These are phyloP conservation scores for Jimgerdemannia flammicorona DNA, from an alignment of 192 early-diverging fungal genomes.

Conservation along the genomic window DNA sequence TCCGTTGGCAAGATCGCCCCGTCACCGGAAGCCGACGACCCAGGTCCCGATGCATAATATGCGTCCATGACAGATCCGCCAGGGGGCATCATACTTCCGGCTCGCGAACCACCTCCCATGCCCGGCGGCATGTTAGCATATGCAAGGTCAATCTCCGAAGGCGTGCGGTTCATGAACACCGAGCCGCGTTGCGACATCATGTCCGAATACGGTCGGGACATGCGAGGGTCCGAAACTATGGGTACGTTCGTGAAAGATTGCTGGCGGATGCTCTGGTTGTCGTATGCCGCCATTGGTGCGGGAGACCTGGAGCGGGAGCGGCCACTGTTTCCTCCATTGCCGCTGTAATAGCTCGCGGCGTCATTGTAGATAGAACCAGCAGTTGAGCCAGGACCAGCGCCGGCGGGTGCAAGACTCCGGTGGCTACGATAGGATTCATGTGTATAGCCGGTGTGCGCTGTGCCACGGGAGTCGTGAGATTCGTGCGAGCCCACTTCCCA, in stretches of 20 bases:
- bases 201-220: slow-evolving; percentile 14
- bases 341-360: slow-evolving; percentile 6
- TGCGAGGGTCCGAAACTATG: slow-evolving; percentile 4
- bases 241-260: background rate
- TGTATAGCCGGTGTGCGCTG: slow-evolving; percentile 37
- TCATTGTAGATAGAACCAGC: slow-evolving; percentile 41
- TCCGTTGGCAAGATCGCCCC: slow-evolving; percentile 55
- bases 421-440: slow-evolving; percentile 37
- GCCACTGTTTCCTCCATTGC: background rate
- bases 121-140: background rate
- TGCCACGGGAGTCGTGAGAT: slow-evolving; percentile 46
- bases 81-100: background rate
- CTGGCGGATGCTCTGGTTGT: background rate
- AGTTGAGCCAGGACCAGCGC: slow-evolving; percentile 18
- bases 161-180: slow-evolving; percentile 1
- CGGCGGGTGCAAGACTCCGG: slow-evolving; percentile 1
- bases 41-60: background rate
- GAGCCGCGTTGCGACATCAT: slow-evolving; percentile 16
- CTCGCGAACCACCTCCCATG: background rate
- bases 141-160: background rate
- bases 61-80: background rate
- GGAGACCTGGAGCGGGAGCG: slow-evolving; percentile 9
- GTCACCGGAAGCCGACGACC: slow-evolving; percentile 24
- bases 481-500: slow-evolving; percentile 54
- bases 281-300: slow-evolving; percentile 10